Evolutionary conservation across 495 filamentous ascomycete species (phyloP).

Genomic region (Annulohypoxylon nitens): DNA sequence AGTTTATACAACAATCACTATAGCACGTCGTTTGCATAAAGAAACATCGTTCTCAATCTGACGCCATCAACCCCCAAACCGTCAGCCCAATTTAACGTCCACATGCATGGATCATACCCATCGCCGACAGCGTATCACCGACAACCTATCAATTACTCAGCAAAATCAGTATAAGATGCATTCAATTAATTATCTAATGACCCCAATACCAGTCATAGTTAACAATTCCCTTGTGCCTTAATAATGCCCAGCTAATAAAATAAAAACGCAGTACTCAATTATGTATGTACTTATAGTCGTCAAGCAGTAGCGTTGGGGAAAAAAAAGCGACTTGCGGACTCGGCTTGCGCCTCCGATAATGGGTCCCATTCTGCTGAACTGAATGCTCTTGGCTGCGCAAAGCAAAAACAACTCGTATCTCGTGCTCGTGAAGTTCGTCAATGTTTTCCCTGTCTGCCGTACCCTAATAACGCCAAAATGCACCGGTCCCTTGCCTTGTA

Average conservation of each 20-base stretch:
- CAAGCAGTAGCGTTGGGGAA: background rate
- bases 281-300: slow-evolving; percentile 34
- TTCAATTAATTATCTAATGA: slow-evolving; percentile 3
- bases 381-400: slow-evolving; percentile 3
- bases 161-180: background rate
- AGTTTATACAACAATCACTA: too few species aligned
- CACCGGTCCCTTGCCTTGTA: slow-evolving; percentile 8
- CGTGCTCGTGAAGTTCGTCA: slow-evolving; percentile 41
- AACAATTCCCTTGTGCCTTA: slow-evolving; percentile 5
- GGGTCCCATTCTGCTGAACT: slow-evolving; percentile 1
- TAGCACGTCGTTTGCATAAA: too few species aligned
- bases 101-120: background rate
- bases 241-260: background rate
- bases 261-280: background rate
- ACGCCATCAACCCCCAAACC: background rate
- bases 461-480: slow-evolving; percentile 44
- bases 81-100: background rate
- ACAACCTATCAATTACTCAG: background rate
- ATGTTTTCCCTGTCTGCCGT: slow-evolving; percentile 24
- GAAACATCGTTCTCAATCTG: background rate
- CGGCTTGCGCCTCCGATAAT: slow-evolving; percentile 4
- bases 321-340: background rate
- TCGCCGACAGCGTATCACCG: background rate
- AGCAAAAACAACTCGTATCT: slow-evolving; percentile 28
- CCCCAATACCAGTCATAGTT: background rate